Percentiles rank a stretch among this genome's conserved stretches.
Conservation (phyloP, 2,329 filamentous ascomycete genomes). For the Alternaria triticina region DNA sequence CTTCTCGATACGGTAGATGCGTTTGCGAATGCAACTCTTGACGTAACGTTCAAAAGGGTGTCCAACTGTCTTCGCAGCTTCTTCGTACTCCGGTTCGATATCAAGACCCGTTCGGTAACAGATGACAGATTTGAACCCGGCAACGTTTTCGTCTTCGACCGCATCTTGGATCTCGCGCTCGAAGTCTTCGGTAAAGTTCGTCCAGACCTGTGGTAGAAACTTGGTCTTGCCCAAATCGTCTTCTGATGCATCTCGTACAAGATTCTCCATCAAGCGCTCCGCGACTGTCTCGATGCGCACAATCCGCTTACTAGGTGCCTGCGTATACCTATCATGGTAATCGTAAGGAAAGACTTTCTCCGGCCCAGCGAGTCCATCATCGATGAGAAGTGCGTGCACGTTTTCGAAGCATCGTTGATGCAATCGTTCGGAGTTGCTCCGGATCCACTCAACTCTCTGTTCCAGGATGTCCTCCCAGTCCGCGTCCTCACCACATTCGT, state of each 20-base stretch:
- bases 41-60: conserved; percentile 52
- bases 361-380: conserved; percentile 70
- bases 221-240: conserved; percentile 41
- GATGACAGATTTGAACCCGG: conserved; percentile 82
- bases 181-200: conserved; percentile 59
- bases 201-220: conserved; percentile 49
- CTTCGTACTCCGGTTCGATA: conserved; percentile 54
- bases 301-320: conserved; percentile 71
- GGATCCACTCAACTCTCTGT: conserved; percentile 56
- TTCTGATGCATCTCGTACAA: conserved; percentile 49
- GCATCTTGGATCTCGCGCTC: conserved; percentile 61
- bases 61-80: conserved; percentile 42
- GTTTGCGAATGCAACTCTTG: conserved; percentile 46
- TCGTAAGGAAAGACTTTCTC: conserved; percentile 63
- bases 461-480: conserved; percentile 65
- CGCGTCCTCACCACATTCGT: conserved; percentile 63
- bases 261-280: conserved; percentile 64
- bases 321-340: conserved; percentile 67
- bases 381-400: conserved; percentile 77
- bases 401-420: conserved; percentile 70
- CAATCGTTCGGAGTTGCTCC: conserved; percentile 60
- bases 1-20: conserved; percentile 63
- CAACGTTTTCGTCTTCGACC: conserved; percentile 70
- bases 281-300: conserved; percentile 79
- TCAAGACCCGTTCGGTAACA: conserved; percentile 79